Percentiles rank a stretch among this genome's conserved stretches.
phyloP scores from a whole-genome alignment of 495 filamentous ascomycete species.

The Letharia lupina region DNA sequence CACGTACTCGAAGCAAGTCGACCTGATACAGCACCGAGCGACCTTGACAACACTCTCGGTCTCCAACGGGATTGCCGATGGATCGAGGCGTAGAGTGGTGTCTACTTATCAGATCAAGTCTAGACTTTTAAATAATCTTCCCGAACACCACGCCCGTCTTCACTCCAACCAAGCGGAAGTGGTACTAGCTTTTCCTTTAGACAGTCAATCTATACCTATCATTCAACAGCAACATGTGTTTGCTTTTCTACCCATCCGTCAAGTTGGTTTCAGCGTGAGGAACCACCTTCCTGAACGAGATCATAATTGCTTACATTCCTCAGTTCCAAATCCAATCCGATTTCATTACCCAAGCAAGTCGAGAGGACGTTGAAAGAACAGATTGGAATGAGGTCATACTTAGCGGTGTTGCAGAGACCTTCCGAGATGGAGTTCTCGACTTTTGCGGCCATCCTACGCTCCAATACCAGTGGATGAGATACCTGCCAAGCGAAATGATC shows the following conservation, averaged over 20 bases:
- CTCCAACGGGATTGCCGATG: not conserved
- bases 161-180: slow-evolving; percentile 24
- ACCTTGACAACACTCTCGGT: not conserved
- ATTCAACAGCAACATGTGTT: slow-evolving; percentile 29
- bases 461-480: slow-evolving; percentile 27
- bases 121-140: not conserved
- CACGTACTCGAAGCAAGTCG: not conserved
- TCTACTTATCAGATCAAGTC: not conserved
- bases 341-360: slow-evolving; percentile 38
- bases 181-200: slow-evolving; percentile 37
- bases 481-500: slow-evolving; percentile 20
- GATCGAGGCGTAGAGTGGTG: not conserved
- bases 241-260: slow-evolving; percentile 35
- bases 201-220: slow-evolving; percentile 22
- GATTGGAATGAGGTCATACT: slow-evolving; percentile 24
- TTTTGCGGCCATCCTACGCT: slow-evolving; percentile 27
- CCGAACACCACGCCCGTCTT: not conserved
- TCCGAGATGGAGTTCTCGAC: slow-evolving; percentile 25
- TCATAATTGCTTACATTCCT: not conserved
- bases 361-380: slow-evolving; percentile 33
- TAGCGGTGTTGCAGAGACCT: slow-evolving; percentile 22
- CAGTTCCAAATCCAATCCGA: slow-evolving; percentile 44
- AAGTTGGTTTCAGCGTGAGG: slow-evolving; percentile 27
- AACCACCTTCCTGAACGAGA: not conserved
- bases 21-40: not conserved